Evolutionary conservation across 148 eudicot genomes (phyloP).

Genomic region (Vaccinium vitisidaea): DNA sequence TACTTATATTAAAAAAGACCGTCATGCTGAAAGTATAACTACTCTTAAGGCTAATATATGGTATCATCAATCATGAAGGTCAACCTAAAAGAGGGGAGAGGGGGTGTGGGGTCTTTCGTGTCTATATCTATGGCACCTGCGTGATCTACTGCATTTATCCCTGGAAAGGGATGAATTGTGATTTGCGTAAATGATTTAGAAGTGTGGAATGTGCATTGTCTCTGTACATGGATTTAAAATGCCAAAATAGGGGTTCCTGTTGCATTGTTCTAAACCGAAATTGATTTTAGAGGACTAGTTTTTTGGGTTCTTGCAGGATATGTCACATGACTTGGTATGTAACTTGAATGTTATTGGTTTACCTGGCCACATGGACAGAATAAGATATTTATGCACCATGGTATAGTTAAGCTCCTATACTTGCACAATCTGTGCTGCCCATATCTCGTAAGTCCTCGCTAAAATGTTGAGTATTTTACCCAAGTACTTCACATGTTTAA

Average conservation of each 20-base stretch:
- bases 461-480: not conserved
- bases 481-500: not conserved
- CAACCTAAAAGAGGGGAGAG: not conserved
- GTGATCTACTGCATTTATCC: not conserved
- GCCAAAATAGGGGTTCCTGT: not conserved
- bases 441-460: not conserved
- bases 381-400: not conserved
- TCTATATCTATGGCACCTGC: not conserved
- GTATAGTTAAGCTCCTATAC: not conserved
- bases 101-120: not conserved
- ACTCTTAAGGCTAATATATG: not conserved
- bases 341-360: not conserved
- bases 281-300: not conserved
- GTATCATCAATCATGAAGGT: not conserved
- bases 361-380: not conserved
- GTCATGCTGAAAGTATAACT: not conserved
- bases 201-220: not conserved
- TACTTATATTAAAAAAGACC: not conserved
- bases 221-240: not conserved
- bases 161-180: not conserved
- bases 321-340: not conserved
- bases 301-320: not conserved
- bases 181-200: not conserved
- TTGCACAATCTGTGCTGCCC: not conserved
- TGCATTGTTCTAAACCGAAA: not conserved